Percentiles rank a stretch among this genome's conserved stretches.
Conservation (phyloP, 2,329 filamentous ascomycete genomes). For the Talaromyces sp. region DNA sequence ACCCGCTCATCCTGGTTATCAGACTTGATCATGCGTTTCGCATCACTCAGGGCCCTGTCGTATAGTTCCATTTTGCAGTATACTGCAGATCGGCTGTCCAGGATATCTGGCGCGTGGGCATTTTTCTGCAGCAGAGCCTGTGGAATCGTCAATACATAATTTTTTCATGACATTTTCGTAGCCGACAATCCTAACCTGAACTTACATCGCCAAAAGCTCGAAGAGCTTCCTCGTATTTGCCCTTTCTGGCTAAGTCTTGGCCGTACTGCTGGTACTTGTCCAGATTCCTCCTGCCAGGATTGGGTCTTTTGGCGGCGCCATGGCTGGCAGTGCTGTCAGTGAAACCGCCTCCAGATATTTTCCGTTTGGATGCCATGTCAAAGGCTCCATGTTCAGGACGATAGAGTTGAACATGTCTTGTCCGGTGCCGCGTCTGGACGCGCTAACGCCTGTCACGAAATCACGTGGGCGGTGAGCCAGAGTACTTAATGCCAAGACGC, state of each 20-base stretch:
- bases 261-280: conserved; percentile 34
- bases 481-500: not conserved
- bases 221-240: conserved; percentile 41
- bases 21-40: conserved; percentile 51
- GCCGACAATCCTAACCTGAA: not conserved
- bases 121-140: conserved; percentile 34
- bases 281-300: conserved; percentile 13
- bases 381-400: not conserved
- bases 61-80: conserved; percentile 50
- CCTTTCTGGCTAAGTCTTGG: conserved; percentile 38
- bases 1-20: conserved; percentile 48
- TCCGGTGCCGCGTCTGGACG: not conserved
- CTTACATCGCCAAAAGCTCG: conserved; percentile 37
- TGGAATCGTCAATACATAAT: conserved; percentile 3
- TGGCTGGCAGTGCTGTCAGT: not conserved
- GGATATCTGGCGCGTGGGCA: conserved; percentile 33
- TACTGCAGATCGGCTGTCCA: conserved; percentile 53
- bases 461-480: conserved; percentile 12
- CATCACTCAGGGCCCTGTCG: conserved; percentile 50
- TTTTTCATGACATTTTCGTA: not conserved
- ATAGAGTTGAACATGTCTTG: not conserved
- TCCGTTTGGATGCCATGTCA: conserved; percentile 8
- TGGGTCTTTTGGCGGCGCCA: conserved; percentile 1
- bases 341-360: not conserved
- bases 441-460: conserved; percentile 1